phyloP scores from a whole-genome alignment of 1,139 yeast species.

The Arxiozyma slooffiae region DNA sequence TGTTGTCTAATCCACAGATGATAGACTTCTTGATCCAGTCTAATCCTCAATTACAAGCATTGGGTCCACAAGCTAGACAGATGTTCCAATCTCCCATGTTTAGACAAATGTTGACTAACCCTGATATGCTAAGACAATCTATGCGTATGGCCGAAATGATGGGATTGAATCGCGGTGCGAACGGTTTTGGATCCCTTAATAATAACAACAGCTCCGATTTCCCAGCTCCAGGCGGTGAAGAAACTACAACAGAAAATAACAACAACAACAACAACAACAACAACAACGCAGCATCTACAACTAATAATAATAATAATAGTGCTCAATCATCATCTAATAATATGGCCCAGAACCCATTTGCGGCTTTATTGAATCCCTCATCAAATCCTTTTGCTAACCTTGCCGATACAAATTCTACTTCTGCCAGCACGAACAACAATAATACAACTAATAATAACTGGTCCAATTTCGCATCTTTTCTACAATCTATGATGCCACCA shows the following conservation, averaged over 20 bases:
- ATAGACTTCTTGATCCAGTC: slow-evolving; percentile 73
- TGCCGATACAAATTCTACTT: not conserved
- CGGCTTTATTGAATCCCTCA: slow-evolving; percentile 37
- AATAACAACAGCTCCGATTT: not conserved
- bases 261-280: slow-evolving; percentile 7
- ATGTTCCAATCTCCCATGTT: slow-evolving; percentile 77
- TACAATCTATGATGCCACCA: slow-evolving; percentile 34
- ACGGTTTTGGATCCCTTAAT: slow-evolving; percentile 32
- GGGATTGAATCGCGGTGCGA: slow-evolving; percentile 28
- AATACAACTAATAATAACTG: not conserved
- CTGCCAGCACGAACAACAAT: not conserved
- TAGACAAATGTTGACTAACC: slow-evolving; percentile 77
- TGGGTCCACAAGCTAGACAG: slow-evolving; percentile 86
- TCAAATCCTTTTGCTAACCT: slow-evolving; percentile 34
- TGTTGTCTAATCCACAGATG: slow-evolving; percentile 73
- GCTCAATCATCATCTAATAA: slow-evolving; percentile 13
- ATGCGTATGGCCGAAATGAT: slow-evolving; percentile 58
- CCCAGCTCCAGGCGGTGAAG: slow-evolving; percentile 6
- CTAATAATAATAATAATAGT: slow-evolving; percentile 9
- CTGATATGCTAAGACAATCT: slow-evolving; percentile 75
- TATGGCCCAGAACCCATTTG: slow-evolving; percentile 40
- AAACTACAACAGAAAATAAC: not conserved
- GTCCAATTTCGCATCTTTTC: slow-evolving; percentile 27
- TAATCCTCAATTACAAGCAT: slow-evolving; percentile 70
- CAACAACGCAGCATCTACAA: slow-evolving; percentile 8